Conservation (phyloP, 2,329 filamentous ascomycete species). For the Xylaria sp. region DNA sequence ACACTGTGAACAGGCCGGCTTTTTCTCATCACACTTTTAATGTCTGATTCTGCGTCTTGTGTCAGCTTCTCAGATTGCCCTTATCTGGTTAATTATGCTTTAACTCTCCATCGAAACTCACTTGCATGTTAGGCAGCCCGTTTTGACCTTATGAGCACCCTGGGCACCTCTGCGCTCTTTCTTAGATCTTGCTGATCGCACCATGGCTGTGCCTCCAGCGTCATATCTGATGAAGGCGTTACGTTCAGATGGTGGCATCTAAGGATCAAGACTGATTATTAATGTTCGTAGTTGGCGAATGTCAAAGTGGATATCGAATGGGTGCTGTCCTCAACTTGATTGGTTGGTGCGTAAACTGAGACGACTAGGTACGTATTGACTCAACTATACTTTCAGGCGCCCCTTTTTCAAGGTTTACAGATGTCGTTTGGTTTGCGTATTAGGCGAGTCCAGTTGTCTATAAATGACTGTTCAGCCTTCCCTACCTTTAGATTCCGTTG, state of each 20-base stretch:
- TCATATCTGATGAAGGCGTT: background rate
- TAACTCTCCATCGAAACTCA: slow-evolving; percentile 11
- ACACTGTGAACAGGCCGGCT: slow-evolving; percentile 17
- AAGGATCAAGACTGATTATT: background rate
- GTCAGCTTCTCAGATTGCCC: background rate
- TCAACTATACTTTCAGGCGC: background rate
- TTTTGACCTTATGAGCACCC: slow-evolving; percentile 24
- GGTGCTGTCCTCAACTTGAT: background rate
- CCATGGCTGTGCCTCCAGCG: background rate
- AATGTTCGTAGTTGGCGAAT: background rate
- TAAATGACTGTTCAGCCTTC: background rate
- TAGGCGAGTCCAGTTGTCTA: background rate
- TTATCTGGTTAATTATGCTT: background rate
- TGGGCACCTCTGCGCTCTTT: slow-evolving; percentile 1
- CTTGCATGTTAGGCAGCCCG: slow-evolving; percentile 27
- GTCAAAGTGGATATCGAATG: background rate
- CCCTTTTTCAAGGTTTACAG: background rate
- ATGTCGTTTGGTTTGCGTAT: background rate
- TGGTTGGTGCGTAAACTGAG: slow-evolving; percentile 2
- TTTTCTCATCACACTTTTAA: slow-evolving; percentile 24
- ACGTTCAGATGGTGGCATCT: background rate
- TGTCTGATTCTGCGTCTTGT: slow-evolving; percentile 8
- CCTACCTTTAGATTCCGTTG: background rate
- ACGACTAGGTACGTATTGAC: background rate
- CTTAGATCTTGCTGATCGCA: background rate